A percentile compares a stretch with the other conserved stretches of the same genome.
Evolutionary conservation across 345 rosid species (phyloP).

Genomic region (Eucalyptus erythrocorys): DNA sequence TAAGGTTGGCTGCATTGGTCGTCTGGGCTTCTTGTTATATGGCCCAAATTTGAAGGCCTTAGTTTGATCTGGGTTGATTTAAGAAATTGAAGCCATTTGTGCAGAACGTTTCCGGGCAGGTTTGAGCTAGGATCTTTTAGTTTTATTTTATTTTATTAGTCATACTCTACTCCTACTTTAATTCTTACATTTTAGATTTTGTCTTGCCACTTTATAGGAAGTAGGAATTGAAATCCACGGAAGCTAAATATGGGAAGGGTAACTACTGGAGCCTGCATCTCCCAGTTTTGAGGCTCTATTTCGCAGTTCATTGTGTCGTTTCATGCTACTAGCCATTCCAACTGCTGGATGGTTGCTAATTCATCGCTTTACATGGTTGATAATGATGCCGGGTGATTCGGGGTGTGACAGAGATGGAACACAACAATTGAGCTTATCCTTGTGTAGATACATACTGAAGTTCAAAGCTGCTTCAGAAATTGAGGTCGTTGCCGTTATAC

Average conservation of each 20-base stretch:
- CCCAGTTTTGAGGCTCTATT: background rate
- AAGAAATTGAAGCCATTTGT: background rate
- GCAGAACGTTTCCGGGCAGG: background rate
- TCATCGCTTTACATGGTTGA: background rate
- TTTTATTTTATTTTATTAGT: background rate
- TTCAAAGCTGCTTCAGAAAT: background rate
- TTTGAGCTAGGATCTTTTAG: background rate
- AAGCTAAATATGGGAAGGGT: fast-evolving
- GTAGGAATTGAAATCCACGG: fast-evolving
- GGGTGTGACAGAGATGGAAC: fast-evolving
- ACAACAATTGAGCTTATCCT: background rate
- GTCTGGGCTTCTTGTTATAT: background rate
- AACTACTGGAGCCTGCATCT: fast-evolving
- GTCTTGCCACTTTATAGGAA: fast-evolving
- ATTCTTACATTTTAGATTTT: too few species aligned
- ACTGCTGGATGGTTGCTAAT: background rate
- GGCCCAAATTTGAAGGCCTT: background rate
- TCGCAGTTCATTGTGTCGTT: background rate
- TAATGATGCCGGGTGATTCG: fast-evolving
- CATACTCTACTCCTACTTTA: fast-evolving
- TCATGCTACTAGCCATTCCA: background rate
- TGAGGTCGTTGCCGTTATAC: background rate
- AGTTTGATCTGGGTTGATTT: background rate
- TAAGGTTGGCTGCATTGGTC: background rate
- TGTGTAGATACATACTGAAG: background rate